phyloP scores from a whole-genome alignment of 768 basidiomycete genomes.

The Strobilomyces echinocephalus region DNA sequence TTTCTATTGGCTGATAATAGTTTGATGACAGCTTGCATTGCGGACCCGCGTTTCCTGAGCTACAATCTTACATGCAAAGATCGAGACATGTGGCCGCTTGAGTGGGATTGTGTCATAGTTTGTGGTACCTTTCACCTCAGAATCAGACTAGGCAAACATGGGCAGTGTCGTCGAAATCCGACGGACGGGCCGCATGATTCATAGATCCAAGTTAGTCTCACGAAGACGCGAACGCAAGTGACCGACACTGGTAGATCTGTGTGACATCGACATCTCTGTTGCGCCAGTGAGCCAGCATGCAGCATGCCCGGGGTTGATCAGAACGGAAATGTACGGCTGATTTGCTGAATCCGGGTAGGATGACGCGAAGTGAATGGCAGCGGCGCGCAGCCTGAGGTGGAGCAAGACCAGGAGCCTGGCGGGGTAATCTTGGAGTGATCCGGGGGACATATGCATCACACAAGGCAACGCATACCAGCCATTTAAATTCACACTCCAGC shows the following conservation, averaged over 20 bases:
- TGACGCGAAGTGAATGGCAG: constrained; percentile 8
- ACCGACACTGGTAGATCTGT: no score
- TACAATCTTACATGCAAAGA: background rate
- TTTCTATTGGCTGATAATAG: constrained; percentile 7
- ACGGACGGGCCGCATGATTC: background rate
- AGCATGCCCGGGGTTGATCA: background rate
- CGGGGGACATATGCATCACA: constrained; percentile 11
- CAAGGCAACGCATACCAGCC: constrained; percentile 6
- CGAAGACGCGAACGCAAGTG: no score
- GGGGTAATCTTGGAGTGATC: constrained; percentile 26
- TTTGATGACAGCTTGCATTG: background rate
- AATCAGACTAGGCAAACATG: background rate
- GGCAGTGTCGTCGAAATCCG: background rate
- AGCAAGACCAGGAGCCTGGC: constrained; percentile 22
- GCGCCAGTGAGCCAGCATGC: background rate
- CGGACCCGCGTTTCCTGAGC: background rate
- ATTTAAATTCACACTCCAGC: constrained; percentile 25
- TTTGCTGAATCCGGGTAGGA: constrained; percentile 1
- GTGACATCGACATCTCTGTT: constrained; percentile 1
- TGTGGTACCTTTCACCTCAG: background rate
- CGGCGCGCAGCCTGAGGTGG: constrained; percentile 20
- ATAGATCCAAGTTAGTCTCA: no score
- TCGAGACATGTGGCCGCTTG: background rate
- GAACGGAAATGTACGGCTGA: background rate
- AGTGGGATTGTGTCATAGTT: background rate